Evolutionary conservation across 2,329 filamentous ascomycete genomes (phyloP), one percentile per base, ranked within the genome.

Genomic region (Diaporthe destruens): DNA sequence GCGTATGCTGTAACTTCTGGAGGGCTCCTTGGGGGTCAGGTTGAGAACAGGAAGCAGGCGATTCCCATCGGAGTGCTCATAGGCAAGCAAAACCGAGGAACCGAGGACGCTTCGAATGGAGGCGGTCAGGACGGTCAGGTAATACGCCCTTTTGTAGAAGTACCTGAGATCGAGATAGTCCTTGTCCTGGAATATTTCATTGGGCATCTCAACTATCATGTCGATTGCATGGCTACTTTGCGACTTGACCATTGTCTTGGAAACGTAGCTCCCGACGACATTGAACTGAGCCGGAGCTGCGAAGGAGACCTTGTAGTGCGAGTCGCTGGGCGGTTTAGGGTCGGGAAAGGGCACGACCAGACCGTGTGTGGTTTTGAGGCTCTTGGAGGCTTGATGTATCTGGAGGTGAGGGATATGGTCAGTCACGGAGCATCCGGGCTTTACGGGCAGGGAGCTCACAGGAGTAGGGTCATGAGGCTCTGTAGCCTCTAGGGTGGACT

Each of bases 101-200:
- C 84, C 84, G 57, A 91, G 82, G 4, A 87, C 83, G 49, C 88
- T 85, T 75, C 90, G 90, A 68, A 98, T 84, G 6, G 89, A 90
- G 39, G 90, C 90, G 18, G 94, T 91, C 71, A 98, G 85, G 75
- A 93, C 94, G 44, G 95, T 94, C 66, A 98, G 85, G 79, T 97
- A 98, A 82, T 96, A 98, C 16, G 96, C 93, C 75, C 95, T 88
- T 79, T 98, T 97, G 84, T 98, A 95, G 80, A 98, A 98, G 83
- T 97, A 98, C 74, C 96, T 90, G 85, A 96, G 88, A 81, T 98
- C 95, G 65, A 95, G 87, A 80, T 96, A 98, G 82, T 99, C 96
- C 83, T 98, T 98, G 56, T 97, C 94, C 79, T 98, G 94, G 78
- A 98, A 95, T 16, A 98, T 83, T 0, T 88, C 84, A 72, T 85